Evolutionary conservation across 345 rosid species (phyloP), one percentile per base, ranked within the genome.

Genomic region (Populus alba): DNA sequence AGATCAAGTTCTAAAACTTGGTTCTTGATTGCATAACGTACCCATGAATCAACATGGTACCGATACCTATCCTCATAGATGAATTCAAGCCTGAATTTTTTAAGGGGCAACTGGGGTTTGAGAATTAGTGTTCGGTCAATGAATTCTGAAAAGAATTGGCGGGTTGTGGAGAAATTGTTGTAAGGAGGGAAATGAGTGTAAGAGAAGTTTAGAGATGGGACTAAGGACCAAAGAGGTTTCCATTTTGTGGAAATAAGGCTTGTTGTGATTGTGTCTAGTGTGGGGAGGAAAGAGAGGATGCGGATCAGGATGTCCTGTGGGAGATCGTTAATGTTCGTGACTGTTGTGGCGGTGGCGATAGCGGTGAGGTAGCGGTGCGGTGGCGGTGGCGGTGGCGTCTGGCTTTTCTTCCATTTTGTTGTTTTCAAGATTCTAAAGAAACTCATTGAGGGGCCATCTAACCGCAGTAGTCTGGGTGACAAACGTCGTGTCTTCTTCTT

Each of bases 11-110:
- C 76, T 62, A n/a, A 49, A 3, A 20, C 76, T 8, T 13, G 17
- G 10, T 73, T 73, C 67, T 16, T 73, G 35, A 73, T 59, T 10
- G 76, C 76, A 29, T 73, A 73, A 59, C 76, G 76, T n/a, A 73
- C 27, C 68, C 76, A 73, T 1, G 76, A 73, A 59, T 73, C 76
- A 22, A 73, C 76, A 73, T 59, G 76, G 53, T 23, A 73, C 2
- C 51, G n/a, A 43, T 20, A 73, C 3, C 76, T 47, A 35, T 73
- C 68, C n/a, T 73, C 76, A 29, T 57, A 73, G 68, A 73, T 73
- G 31, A 73, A 73, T 20, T 59, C n/a, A 33, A 73, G 76, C 35
- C 53, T 25, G 53, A 73, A 59, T 73, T 37, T 73, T 9, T 4
- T 2, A 13, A 59, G 76, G 41, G 76, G 76, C 4, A 66, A 73